These are phyloP conservation scores for Ricinus communis DNA, from an alignment of 345 rosid genomes.

Conservation along the genomic window DNA sequence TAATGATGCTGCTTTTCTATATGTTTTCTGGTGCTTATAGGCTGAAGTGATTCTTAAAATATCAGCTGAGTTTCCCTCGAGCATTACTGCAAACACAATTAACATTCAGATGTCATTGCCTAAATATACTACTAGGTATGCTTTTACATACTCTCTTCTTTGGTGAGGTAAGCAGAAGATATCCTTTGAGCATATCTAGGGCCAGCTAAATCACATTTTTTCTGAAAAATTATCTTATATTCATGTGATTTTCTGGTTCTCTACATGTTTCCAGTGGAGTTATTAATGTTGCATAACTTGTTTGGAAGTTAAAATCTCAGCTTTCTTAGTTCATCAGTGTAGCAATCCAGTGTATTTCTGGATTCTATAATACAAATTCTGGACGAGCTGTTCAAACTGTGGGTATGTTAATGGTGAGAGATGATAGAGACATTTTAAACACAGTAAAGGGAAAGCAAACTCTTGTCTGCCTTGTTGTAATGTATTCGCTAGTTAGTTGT, in stretches of 20 bases:
- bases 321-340: not conserved
- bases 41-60: slow-evolving; percentile 91
- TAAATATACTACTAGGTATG: slow-evolving; percentile 81
- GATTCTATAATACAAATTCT: not conserved
- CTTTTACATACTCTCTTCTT: not conserved
- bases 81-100: slow-evolving; percentile 81
- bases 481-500: not conserved
- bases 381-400: not conserved
- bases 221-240: not conserved
- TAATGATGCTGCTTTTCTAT: not conserved
- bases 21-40: slow-evolving; percentile 42
- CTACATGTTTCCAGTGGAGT: not conserved
- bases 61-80: slow-evolving; percentile 77
- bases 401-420: no score
- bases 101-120: slow-evolving; percentile 89
- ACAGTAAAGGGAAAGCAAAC: not conserved
- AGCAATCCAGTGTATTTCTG: not conserved
- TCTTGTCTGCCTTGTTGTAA: not conserved
- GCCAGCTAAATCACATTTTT: not conserved
- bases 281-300: no score
- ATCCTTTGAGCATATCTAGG: not conserved
- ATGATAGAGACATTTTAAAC: not conserved
- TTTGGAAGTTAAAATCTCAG: no score
- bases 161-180: slow-evolving; percentile 1
- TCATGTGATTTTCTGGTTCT: not conserved